Percentiles rank a stretch among this genome's conserved stretches.
These are phyloP conservation scores for Kodamaea sp. DNA, from an alignment of 1,139 yeast genomes.

Conservation along the genomic window DNA sequence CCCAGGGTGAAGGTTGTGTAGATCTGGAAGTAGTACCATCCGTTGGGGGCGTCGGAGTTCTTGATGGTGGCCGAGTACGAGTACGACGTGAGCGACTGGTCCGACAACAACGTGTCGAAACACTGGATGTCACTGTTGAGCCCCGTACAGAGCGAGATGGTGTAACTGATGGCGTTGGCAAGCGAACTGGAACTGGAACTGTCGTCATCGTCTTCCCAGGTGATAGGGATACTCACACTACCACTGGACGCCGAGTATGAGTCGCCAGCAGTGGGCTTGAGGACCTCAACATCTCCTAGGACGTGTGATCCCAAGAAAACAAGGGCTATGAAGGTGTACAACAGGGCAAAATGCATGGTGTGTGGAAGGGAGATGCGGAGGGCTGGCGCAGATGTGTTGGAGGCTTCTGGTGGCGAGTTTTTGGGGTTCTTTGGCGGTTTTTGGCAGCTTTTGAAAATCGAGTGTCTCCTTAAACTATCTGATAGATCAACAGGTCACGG, in stretches of 20 bases:
- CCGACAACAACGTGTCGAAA: conserved; percentile 30
- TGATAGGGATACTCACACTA: conserved; percentile 45
- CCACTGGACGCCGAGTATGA: conserved; percentile 53
- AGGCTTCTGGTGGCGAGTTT: no score
- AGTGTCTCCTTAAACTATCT: no score
- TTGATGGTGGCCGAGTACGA: conserved; percentile 45
- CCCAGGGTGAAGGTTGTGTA: conserved; percentile 46
- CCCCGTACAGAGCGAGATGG: conserved; percentile 71
- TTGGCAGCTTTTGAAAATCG: no score
- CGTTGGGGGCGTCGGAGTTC: conserved; percentile 52
- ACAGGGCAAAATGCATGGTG: no score
- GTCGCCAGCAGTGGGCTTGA: conserved; percentile 52
- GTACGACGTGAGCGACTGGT: conserved; percentile 22
- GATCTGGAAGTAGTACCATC: conserved; percentile 71
- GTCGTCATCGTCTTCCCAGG: conserved; percentile 67
- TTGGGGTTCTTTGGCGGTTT: no score
- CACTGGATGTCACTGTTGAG: conserved; percentile 49
- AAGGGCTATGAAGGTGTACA: no score
- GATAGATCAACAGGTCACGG: no score
- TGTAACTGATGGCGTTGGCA: conserved; percentile 42
- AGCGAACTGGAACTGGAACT: conserved; percentile 40
- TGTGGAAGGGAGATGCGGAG: no score
- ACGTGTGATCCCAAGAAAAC: conserved; percentile 13
- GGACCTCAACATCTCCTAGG: conserved; percentile 58
- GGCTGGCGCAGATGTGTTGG: no score